Base-by-base conservation (phyloP, 169 alveolate species). In the Babesia ovata region DNA sequence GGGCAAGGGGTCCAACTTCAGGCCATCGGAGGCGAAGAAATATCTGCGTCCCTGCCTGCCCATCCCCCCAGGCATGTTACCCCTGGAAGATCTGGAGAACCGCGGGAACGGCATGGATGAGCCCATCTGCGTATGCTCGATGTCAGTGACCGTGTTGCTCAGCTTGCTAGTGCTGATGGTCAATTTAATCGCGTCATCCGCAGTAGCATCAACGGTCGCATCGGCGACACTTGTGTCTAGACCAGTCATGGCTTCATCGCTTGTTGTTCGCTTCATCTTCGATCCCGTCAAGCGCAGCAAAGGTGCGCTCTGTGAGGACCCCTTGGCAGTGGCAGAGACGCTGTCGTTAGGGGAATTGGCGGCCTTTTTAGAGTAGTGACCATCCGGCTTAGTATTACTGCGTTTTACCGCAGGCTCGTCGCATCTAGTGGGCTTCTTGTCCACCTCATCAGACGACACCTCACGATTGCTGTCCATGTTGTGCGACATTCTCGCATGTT, bases 91-190 rank as follows among this genome's bases (percentile, higher is more conserved):
- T 24, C 75, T 58, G 56, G 71, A 79, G 7, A 56, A 28, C 53
- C 79, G n/a, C 4, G 81, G 79, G 70, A 60, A 79, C 16, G 76
- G 76, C 66, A 67, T 66, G 26, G 87, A 79, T 7, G 87, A 70
- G 16, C 61, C 70, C 87, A 79, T 79, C 53, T 79, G 84, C 53
- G 71, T 84, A 60, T 79, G 87, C 36, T 74, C 87, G 44, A 79
- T 79, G 57, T 79, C 87, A 19, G 74, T 70, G n/a, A 79, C 78
- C 22, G 56, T 70, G 49, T 75, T 56, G 46, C 60, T 79, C 39
- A 79, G 66, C 62, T 60, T 60, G 28, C n/a, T 24, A 33, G 56
- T 60, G 39, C 57, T 50, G 21, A 79, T 29, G 33, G 19, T 36
- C 76, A 79, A 28, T 21, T 33, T 29, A 49, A 79, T 79, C n/a